Percentiles rank a stretch among this genome's conserved stretches.
phyloP scores from a whole-genome alignment of 768 basidiomycete species.

The Aureoboletus auriporus region DNA sequence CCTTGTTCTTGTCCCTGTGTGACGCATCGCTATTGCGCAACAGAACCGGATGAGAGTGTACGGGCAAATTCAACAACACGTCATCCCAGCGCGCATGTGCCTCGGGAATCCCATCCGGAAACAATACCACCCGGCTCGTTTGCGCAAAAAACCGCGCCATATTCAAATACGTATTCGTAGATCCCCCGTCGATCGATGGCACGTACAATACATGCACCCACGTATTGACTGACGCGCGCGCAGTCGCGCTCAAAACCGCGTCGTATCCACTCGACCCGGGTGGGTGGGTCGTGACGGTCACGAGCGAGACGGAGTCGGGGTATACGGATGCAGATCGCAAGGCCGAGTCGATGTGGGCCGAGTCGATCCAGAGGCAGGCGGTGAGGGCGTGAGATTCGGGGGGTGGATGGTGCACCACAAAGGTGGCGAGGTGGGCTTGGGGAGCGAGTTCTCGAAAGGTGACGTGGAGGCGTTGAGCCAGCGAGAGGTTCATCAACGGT shows the following conservation, averaged over 20 bases:
- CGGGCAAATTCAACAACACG: not conserved
- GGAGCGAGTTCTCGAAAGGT: constrained; percentile 29
- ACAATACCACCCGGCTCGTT: constrained; percentile 45
- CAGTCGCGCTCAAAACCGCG: constrained; percentile 13
- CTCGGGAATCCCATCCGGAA: constrained; percentile 42
- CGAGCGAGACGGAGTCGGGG: constrained; percentile 49
- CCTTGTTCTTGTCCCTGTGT: constrained; percentile 11
- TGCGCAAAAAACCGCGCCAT: constrained; percentile 57
- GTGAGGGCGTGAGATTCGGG: constrained; percentile 24
- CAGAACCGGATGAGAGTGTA: constrained; percentile 23
- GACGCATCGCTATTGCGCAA: constrained; percentile 25
- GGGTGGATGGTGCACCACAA: constrained; percentile 24
- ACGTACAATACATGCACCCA: constrained; percentile 49
- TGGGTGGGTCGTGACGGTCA: constrained; percentile 38
- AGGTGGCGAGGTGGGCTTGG: constrained; percentile 33
- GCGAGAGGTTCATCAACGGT: constrained; percentile 27
- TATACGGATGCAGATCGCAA: constrained; percentile 38
- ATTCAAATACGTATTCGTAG: constrained; percentile 56
- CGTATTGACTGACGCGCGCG: constrained; percentile 19
- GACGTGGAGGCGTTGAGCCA: constrained; percentile 33
- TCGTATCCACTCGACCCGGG: constrained; percentile 24
- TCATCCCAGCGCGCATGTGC: constrained; percentile 15
- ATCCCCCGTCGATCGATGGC: constrained; percentile 30
- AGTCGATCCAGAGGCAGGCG: constrained; percentile 50
- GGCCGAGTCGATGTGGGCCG: constrained; percentile 32